Evolutionary conservation across 495 filamentous ascomycete genomes (phyloP).

Genomic region (Talaromyces liani): DNA sequence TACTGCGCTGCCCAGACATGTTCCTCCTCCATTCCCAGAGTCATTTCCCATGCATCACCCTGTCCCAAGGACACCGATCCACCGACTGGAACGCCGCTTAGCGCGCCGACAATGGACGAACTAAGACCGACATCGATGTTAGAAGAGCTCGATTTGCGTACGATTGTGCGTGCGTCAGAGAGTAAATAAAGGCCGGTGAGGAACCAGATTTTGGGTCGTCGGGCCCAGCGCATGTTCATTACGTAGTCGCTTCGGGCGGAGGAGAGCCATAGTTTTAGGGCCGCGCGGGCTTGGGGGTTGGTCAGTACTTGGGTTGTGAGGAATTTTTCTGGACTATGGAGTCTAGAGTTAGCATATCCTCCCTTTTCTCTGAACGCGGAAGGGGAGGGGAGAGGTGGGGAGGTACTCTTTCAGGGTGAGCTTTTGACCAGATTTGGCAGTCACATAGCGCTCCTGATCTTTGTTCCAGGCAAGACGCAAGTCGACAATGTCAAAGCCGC

Average conservation of each 20-base stretch:
- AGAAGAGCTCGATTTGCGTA: conserved; percentile 12
- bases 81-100: conserved; percentile 18
- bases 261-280: conserved; percentile 21
- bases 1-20: conserved; percentile 26
- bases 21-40: conserved; percentile 18
- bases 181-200: conserved; percentile 19
- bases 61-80: conserved; percentile 17
- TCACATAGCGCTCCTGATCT: conserved; percentile 16
- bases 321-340: conserved; percentile 16
- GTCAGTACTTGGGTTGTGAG: conserved; percentile 13
- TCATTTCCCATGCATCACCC: conserved; percentile 18
- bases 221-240: conserved; percentile 19
- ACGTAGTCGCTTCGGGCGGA: conserved; percentile 18
- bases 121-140: conserved; percentile 15
- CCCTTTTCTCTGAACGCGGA: neutral
- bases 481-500: conserved; percentile 18
- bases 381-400: neutral
- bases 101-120: conserved; percentile 15
- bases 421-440: conserved; percentile 15
- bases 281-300: conserved; percentile 14
- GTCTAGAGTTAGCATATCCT: neutral
- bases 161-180: conserved; percentile 14
- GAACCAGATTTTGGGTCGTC: conserved; percentile 21
- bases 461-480: conserved; percentile 20
- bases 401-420: conserved; percentile 19